phyloP scores from a whole-genome alignment of 78 protist species.

The Planoprotostelium fungivorum region DNA sequence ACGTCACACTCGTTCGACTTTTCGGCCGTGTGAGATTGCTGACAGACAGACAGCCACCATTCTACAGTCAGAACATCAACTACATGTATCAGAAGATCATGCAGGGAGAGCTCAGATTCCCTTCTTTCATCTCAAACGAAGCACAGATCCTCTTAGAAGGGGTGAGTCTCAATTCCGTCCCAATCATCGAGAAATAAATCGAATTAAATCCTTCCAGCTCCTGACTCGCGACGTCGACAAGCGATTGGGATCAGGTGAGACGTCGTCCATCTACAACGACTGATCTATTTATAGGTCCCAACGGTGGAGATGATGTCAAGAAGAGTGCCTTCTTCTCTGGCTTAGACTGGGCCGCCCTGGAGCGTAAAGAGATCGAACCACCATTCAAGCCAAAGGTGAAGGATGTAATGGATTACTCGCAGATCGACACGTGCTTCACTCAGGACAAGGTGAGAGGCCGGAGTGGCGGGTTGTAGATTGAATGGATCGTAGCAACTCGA shows the following conservation, averaged over 20 bases:
- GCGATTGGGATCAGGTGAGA: slow-evolving; percentile 19
- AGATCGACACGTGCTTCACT: slow-evolving; percentile 62
- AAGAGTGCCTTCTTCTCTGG: slow-evolving; percentile 61
- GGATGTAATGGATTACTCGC: slow-evolving; percentile 42
- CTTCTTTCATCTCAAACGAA: slow-evolving; percentile 47
- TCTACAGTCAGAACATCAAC: slow-evolving; percentile 48
- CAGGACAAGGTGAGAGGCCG: slow-evolving; percentile 51
- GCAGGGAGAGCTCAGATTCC: slow-evolving; percentile 64
- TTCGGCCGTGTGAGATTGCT: background rate
- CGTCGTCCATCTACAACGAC: background rate
- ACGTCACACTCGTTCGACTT: background rate
- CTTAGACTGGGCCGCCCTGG: slow-evolving; percentile 66
- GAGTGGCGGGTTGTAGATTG: background rate
- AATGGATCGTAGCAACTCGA: slow-evolving; percentile 8
- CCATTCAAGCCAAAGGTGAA: slow-evolving; percentile 70
- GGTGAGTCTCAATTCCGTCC: slow-evolving; percentile 1
- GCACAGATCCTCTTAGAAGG: slow-evolving; percentile 51
- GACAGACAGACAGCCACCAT: slow-evolving; percentile 41
- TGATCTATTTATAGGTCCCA: background rate
- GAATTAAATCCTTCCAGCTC: slow-evolving; percentile 8
- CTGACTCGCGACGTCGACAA: slow-evolving; percentile 60
- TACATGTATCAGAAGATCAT: slow-evolving; percentile 73
- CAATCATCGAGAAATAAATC: background rate
- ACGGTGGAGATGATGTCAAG: slow-evolving; percentile 59
- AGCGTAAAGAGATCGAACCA: slow-evolving; percentile 53